Evolutionary conservation across 1,139 yeast species (phyloP).

Genomic region (Candida albicans): DNA sequence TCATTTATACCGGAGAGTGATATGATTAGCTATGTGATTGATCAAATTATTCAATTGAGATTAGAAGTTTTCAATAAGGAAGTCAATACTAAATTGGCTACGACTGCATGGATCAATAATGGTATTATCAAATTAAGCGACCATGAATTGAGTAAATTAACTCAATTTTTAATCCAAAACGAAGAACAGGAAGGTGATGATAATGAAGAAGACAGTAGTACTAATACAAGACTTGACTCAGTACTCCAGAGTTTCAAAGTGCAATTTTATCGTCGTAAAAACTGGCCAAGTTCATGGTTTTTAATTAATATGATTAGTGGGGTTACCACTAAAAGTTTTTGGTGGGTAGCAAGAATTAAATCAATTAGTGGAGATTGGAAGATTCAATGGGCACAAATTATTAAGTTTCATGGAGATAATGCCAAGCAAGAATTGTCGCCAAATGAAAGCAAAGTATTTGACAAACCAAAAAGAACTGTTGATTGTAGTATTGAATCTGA

Average conservation of each 20-base stretch:
- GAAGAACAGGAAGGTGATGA: not conserved
- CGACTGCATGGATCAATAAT: conserved; percentile 68
- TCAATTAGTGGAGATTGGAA: conserved; percentile 66
- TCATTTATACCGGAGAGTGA: conserved; percentile 22
- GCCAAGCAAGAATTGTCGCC: no score
- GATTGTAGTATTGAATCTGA: conserved; percentile 7
- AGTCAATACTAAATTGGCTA: conserved; percentile 52
- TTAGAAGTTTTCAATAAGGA: conserved; percentile 55
- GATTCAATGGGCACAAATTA: conserved; percentile 48
- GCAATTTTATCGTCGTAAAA: conserved; percentile 58
- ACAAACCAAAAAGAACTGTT: no score
- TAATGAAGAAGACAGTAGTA: not conserved
- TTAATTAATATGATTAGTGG: conserved; percentile 49
- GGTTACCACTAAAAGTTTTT: conserved; percentile 46
- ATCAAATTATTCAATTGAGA: conserved; percentile 46
- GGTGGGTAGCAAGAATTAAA: conserved; percentile 67
- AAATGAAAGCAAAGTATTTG: no score
- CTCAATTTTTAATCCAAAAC: conserved; percentile 11
- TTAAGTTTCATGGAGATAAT: conserved; percentile 17
- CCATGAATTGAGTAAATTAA: conserved; percentile 31
- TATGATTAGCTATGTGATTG: conserved; percentile 34
- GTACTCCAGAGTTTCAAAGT: conserved; percentile 20
- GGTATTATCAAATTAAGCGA: conserved; percentile 52
- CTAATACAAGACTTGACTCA: no score
- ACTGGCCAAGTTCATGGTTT: conserved; percentile 78